Conservation (phyloP, 352 stramenopile genomes). For the Pythium vanterpoolii region DNA sequence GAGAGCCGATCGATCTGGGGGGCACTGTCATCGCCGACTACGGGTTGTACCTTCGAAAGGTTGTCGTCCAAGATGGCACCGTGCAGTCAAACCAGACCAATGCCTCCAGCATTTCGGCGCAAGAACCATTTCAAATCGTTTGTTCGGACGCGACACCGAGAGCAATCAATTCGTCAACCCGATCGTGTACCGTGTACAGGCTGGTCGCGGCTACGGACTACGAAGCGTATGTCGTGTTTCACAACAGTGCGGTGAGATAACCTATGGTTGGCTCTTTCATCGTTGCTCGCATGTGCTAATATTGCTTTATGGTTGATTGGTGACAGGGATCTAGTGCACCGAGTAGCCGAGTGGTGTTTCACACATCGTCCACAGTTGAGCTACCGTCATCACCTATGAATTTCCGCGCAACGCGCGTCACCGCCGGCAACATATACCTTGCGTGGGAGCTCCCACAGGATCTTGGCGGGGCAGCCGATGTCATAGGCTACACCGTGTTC, state of each 20-base stretch:
- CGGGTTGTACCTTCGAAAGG: conserved; percentile 33
- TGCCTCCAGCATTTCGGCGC: not conserved
- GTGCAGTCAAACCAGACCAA: not conserved
- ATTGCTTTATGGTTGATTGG: not conserved
- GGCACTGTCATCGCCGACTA: conserved; percentile 32
- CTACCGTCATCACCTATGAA: conserved; percentile 43
- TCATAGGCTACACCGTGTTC: conserved; percentile 54
- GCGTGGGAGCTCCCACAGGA: conserved; percentile 48
- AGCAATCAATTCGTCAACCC: not conserved
- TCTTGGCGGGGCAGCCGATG: conserved; percentile 36
- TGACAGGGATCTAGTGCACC: conserved; percentile 33
- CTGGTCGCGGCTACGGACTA: conserved; percentile 39
- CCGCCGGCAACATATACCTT: conserved; percentile 52
- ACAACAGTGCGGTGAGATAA: conserved; percentile 35
- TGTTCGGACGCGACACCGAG: conserved; percentile 16
- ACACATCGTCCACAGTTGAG: conserved; percentile 26
- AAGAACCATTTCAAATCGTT: conserved; percentile 17
- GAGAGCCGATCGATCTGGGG: conserved; percentile 28
- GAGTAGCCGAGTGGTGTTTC: conserved; percentile 19
- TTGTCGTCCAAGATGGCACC: not conserved
- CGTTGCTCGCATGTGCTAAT: not conserved
- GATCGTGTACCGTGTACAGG: conserved; percentile 35
- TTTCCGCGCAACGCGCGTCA: conserved; percentile 31
- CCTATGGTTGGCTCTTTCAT: not conserved
- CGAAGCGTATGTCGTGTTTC: conserved; percentile 39